Conservation (phyloP, 768 basidiomycete genomes). For the Phylloporus rhodoxanthus region DNA sequence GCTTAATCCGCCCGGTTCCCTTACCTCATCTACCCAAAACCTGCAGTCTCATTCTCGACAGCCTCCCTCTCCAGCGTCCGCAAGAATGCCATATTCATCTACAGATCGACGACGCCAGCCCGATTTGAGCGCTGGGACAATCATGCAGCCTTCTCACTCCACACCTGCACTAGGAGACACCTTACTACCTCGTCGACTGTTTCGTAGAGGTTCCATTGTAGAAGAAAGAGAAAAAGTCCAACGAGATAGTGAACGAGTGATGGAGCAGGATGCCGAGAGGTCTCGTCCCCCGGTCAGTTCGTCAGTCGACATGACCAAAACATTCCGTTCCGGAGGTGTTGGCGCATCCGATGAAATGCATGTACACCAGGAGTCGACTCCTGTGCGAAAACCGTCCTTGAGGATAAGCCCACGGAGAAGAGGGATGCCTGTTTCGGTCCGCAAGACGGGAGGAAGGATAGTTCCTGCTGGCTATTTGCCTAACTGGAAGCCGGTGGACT, state of each 20-base stretch:
- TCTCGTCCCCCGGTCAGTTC: constrained; percentile 12
- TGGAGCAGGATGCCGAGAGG: constrained; percentile 19
- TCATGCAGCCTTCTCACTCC: constrained; percentile 25
- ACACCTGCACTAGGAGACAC: constrained; percentile 31
- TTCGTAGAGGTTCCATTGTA: constrained; percentile 25
- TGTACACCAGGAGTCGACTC: constrained; percentile 14
- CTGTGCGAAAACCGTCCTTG: constrained; percentile 9
- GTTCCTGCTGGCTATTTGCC: constrained; percentile 21
- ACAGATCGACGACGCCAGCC: constrained; percentile 24
- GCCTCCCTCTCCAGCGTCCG: constrained; percentile 32
- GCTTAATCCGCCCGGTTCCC: constrained; percentile 27
- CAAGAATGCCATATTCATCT: constrained; percentile 22
- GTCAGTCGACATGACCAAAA: constrained; percentile 15
- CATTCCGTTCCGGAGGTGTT: constrained; percentile 11
- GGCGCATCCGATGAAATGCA: constrained; percentile 18
- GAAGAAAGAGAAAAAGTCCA: constrained; percentile 21
- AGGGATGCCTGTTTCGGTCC: constrained; percentile 8
- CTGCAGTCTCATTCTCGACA: constrained; percentile 37
- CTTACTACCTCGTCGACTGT: constrained; percentile 21
- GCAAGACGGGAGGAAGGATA: constrained; percentile 20
- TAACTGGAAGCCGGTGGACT: constrained; percentile 30
- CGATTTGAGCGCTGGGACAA: constrained; percentile 15
- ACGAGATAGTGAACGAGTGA: constrained; percentile 22
- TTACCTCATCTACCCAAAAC: constrained; percentile 34
- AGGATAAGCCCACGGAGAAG: constrained; percentile 20